phyloP scores from a whole-genome alignment of 2,329 filamentous ascomycete genomes.

The Penicillium fuscoglaucum region DNA sequence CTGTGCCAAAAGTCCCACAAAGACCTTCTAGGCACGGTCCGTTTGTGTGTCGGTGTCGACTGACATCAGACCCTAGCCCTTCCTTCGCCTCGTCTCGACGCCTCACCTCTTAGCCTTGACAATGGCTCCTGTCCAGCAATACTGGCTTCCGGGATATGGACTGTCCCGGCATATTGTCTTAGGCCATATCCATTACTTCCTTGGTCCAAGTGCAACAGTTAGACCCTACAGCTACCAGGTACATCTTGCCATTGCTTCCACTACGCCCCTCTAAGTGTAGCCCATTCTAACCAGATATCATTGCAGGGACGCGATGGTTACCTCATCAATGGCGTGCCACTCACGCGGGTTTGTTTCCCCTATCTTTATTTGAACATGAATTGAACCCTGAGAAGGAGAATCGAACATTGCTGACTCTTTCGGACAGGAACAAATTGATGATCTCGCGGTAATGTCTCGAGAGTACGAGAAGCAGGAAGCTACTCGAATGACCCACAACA shows the following conservation, averaged over 20 bases:
- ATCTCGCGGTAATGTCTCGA: conserved; percentile 48
- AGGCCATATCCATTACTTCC: conserved; percentile 51
- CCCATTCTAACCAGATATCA: conserved; percentile 24
- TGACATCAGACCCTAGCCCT: conserved; percentile 3
- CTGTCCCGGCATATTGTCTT: conserved; percentile 53
- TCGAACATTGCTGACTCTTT: conserved; percentile 11
- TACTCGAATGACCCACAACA: conserved; percentile 43
- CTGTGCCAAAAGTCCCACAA: conserved; percentile 7
- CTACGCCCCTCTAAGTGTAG: neutral
- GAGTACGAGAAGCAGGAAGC: conserved; percentile 52
- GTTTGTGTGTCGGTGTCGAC: conserved; percentile 8
- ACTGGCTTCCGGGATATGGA: conserved; percentile 51
- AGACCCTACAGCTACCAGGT: conserved; percentile 52
- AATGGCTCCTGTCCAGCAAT: conserved; percentile 46
- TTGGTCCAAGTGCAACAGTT: conserved; percentile 49
- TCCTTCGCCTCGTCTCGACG: conserved; percentile 2
- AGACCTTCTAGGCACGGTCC: conserved; percentile 10
- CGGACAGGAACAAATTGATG: conserved; percentile 51
- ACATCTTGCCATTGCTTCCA: conserved; percentile 19
- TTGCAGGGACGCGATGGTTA: conserved; percentile 51
- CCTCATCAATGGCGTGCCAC: conserved; percentile 47
- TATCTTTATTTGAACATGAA: neutral
- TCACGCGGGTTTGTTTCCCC: conserved; percentile 44
- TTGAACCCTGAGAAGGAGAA: neutral
- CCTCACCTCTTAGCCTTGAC: conserved; percentile 1